phyloP scores from a whole-genome alignment of 1,284 basidiomycete genomes.

The Fomitopsis betulina region DNA sequence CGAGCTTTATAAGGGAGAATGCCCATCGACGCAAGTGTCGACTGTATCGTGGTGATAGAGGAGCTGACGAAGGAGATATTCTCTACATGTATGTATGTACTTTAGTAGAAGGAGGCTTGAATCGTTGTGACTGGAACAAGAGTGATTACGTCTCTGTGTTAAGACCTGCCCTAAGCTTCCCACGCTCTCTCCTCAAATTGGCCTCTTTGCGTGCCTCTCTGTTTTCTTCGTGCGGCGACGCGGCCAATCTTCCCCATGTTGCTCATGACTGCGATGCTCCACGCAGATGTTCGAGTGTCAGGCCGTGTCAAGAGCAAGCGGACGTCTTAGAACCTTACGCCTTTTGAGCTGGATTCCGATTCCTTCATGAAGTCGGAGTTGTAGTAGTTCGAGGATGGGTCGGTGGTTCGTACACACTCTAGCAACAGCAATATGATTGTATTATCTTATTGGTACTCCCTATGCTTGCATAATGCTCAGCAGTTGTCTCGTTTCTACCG shows the following conservation, averaged over 20 bases:
- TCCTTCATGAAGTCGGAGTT: conserved; percentile 12
- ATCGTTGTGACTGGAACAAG: too few relatives aligned
- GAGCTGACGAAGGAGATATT: too few relatives aligned
- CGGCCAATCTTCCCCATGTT: conserved; percentile 77
- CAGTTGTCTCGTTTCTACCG: too few relatives aligned
- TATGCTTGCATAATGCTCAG: too few relatives aligned
- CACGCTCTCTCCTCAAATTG: conserved; percentile 15
- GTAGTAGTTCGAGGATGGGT: conserved; percentile 47
- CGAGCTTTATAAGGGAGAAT: too few relatives aligned
- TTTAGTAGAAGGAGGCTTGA: too few relatives aligned
- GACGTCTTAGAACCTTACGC: conserved; percentile 78
- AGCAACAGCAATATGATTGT: too few relatives aligned
- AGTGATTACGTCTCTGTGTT: too few relatives aligned
- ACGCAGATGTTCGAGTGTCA: conserved; percentile 85
- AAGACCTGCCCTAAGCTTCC: conserved; percentile 31
- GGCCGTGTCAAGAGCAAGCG: conserved; percentile 68
- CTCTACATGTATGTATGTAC: too few relatives aligned
- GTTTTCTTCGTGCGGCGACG: conserved; percentile 68
- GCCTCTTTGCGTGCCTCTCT: not conserved
- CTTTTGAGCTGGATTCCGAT: conserved; percentile 21
- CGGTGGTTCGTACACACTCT: conserved; percentile 67
- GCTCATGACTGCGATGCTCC: conserved; percentile 62
- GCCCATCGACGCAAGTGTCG: too few relatives aligned
- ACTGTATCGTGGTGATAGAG: too few relatives aligned
- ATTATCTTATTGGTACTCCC: too few relatives aligned